Evolutionary conservation across 768 basidiomycete genomes (phyloP).

Genomic region (Podaxis mareebaensis): DNA sequence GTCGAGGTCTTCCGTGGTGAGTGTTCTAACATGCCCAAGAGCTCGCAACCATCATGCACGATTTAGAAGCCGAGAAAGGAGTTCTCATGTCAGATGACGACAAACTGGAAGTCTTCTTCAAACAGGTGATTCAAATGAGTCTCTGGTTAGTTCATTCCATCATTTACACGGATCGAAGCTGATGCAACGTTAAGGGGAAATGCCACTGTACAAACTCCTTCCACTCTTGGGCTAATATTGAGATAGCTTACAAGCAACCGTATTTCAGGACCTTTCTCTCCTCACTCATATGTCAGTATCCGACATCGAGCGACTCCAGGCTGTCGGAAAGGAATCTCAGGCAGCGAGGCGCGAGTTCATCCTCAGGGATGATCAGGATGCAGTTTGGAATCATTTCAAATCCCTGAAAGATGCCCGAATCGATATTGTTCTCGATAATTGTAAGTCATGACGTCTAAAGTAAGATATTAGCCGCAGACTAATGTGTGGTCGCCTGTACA

Average conservation of each 20-base stretch:
- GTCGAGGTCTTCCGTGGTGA: neutral
- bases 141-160: slow-evolving; percentile 60
- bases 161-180: neutral
- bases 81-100: slow-evolving; percentile 45
- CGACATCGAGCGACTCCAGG: slow-evolving; percentile 82
- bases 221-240: neutral
- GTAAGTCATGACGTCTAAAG: slow-evolving; percentile 37
- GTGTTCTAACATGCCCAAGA: slow-evolving; percentile 38
- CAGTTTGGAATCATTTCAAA: slow-evolving; percentile 73
- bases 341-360: slow-evolving; percentile 77
- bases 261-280: slow-evolving; percentile 82
- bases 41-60: slow-evolving; percentile 71
- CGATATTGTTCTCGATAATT: slow-evolving; percentile 92
- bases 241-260: neutral
- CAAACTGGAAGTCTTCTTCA: slow-evolving; percentile 66
- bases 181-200: slow-evolving; percentile 69
- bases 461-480: neutral
- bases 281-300: slow-evolving; percentile 81
- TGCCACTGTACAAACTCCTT: slow-evolving; percentile 63
- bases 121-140: slow-evolving; percentile 89
- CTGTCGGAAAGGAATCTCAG: slow-evolving; percentile 80
- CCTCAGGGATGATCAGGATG: slow-evolving; percentile 77
- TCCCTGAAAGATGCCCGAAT: slow-evolving; percentile 55
- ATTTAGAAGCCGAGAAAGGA: slow-evolving; percentile 54
- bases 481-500: slow-evolving; percentile 28